Percentiles rank a stretch among this genome's conserved stretches.
Evolutionary conservation across 78 protist species (phyloP).

Genomic region (Planoprotostelium fungivorum): DNA sequence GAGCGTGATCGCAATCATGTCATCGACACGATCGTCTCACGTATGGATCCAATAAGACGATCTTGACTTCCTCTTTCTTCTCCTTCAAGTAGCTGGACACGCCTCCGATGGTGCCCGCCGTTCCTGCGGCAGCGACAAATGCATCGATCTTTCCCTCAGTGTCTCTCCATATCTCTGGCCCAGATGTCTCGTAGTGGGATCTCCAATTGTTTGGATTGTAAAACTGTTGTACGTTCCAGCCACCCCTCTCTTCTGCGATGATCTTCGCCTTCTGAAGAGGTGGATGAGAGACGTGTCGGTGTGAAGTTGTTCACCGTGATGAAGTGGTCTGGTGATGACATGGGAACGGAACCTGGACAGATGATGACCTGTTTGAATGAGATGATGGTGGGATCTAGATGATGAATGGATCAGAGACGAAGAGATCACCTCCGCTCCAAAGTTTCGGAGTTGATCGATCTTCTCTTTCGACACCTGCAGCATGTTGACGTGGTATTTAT

Average conservation of each 20-base stretch:
- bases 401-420: not conserved
- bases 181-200: slow-evolving; percentile 56
- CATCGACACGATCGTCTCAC: too few species aligned
- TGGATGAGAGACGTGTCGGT: too few species aligned
- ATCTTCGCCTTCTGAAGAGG: slow-evolving; percentile 23
- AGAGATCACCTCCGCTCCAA: slow-evolving; percentile 48
- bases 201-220: slow-evolving; percentile 68
- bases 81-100: slow-evolving; percentile 48
- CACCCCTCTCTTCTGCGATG: not conserved
- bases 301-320: slow-evolving; percentile 56
- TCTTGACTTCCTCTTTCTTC: not conserved
- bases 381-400: too few species aligned
- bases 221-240: slow-evolving; percentile 69
- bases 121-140: slow-evolving; percentile 54
- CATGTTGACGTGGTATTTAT: too few species aligned
- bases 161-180: not conserved
- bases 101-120: slow-evolving; percentile 85
- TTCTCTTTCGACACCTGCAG: slow-evolving; percentile 68
- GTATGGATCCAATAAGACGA: slow-evolving; percentile 20
- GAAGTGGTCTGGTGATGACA: too few species aligned
- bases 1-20: too few species aligned
- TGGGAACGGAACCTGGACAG: too few species aligned
- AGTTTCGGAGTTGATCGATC: slow-evolving; percentile 25
- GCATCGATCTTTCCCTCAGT: slow-evolving; percentile 38
- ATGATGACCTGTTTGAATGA: too few species aligned